Base-by-base conservation (phyloP, 2,329 filamentous ascomycete genomes). In the Aspergillus eucalypticola region DNA sequence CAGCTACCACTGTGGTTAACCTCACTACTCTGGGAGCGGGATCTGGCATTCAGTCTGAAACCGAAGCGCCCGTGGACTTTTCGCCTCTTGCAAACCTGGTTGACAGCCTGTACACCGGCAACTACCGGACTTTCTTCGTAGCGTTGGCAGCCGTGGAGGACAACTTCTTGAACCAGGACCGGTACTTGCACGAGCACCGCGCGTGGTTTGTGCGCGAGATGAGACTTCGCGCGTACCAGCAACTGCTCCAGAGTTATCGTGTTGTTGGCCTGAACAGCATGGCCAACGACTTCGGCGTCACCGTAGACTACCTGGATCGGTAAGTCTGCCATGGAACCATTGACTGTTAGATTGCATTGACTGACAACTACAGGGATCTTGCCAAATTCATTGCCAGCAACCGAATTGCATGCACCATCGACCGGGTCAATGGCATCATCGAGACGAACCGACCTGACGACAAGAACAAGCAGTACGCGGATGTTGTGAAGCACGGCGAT, bases 401-500 rank as follows among this genome's bases (percentile, higher is more conserved):
- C 74, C 89, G 94, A 69, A 94, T 99, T 72, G 89, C 93, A 55
- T 98, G 95, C 84, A 98, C 93, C 23, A 98, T 99, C 70, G 95
- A 99, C 79, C 91, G 95, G 57, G 95, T 99, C 66, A 91, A 93
- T 61, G 95, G 94, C 67, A 90, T 98, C 69, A 98, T 99, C 71
- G 95, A 98, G 84, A 99, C 95, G 48, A 97, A 97, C 81, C 86
- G 95, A 57, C 93, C 94, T 8, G 95, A 98, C 75, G 93, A 96
- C 82, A 99, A 99, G 88, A 98, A 98, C 84, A 97, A 96, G 85
- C 95, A 99, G 81, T 99, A 99, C 79, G 90, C 93, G 70, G 95
- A 99, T 71, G 92, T 98, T 39, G 92, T 99, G 63, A 95, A 95
- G 81, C 95, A 98, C 76, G 95, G 95, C 32, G 95, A 99, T 78